phyloP scores from a whole-genome alignment of 2,329 filamentous ascomycete genomes.

The Cadophora luteo-olivacea region DNA sequence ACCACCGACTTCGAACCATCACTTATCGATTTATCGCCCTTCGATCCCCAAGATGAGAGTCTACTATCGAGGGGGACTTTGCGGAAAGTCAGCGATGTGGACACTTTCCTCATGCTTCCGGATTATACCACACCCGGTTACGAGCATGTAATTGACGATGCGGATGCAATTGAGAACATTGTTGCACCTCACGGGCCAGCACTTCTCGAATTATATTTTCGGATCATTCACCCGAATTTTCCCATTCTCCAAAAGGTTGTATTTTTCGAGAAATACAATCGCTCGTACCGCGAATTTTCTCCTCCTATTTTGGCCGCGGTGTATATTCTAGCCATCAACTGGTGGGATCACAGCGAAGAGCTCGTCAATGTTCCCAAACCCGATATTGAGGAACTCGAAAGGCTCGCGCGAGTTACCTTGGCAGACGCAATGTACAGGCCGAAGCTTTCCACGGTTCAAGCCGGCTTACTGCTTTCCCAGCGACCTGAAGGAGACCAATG shows the following conservation, averaged over 20 bases:
- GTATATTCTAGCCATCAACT: conserved; percentile 86
- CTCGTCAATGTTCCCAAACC: conserved; percentile 70
- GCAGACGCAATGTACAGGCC: conserved; percentile 80
- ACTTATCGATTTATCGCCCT: conserved; percentile 80
- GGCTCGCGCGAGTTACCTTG: conserved; percentile 74
- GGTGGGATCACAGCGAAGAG: conserved; percentile 79
- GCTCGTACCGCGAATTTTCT: conserved; percentile 75
- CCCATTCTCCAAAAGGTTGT: conserved; percentile 83
- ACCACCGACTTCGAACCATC: conserved; percentile 85
- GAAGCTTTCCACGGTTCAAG: conserved; percentile 82
- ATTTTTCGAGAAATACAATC: conserved; percentile 79
- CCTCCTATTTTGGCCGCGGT: conserved; percentile 80
- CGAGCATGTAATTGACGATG: conserved; percentile 71
- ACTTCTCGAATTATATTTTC: conserved; percentile 82
- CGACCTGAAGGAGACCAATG: conserved; percentile 80
- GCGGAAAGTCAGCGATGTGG: conserved; percentile 76
- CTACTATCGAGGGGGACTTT: conserved; percentile 72
- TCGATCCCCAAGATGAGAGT: conserved; percentile 83
- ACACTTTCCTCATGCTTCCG: conserved; percentile 82
- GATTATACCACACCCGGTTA: conserved; percentile 75
- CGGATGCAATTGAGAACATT: conserved; percentile 75
- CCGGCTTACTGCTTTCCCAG: conserved; percentile 76
- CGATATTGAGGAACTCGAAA: conserved; percentile 75
- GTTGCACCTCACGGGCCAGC: conserved; percentile 79
- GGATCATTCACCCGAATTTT: conserved; percentile 79